A percentile compares a stretch with the other conserved stretches of the same genome.
These are phyloP conservation scores for Glycine tomentella DNA, from an alignment of 306 rosid species.

Conservation along the genomic window DNA sequence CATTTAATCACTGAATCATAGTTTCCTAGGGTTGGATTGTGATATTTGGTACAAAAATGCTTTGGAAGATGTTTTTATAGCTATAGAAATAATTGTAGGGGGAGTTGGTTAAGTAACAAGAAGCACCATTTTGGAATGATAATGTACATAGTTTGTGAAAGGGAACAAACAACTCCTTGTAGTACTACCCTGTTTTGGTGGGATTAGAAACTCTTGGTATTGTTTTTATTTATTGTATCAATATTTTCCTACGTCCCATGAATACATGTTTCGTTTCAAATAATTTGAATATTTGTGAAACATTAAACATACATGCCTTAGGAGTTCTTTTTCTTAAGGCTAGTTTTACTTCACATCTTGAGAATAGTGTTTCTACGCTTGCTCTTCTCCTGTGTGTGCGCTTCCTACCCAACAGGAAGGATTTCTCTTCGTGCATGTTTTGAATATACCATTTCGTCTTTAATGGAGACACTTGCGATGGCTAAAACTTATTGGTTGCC, in stretches of 20 bases:
- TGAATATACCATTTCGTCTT: constrained; percentile 28
- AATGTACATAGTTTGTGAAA: constrained; percentile 19
- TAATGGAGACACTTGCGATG: constrained; percentile 19
- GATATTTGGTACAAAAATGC: constrained; percentile 25
- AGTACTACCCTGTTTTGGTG: background rate
- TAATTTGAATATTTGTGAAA: background rate
- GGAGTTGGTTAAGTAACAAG: constrained; percentile 18
- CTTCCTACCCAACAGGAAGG: constrained; percentile 13
- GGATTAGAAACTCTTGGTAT: constrained; percentile 15
- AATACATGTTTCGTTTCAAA: constrained; percentile 11
- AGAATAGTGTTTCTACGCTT: constrained; percentile 1
- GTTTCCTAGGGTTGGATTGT: constrained; percentile 23
- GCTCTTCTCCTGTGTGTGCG: background rate
- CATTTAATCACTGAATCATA: constrained; percentile 1
- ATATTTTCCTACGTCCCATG: constrained; percentile 17
- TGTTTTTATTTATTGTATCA: constrained; percentile 5
- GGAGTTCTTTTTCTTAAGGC: background rate
- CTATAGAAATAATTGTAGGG: constrained; percentile 13
- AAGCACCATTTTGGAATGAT: constrained; percentile 14
- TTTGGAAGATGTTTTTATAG: background rate
- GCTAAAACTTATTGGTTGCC: constrained; percentile 39
- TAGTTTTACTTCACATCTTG: constrained; percentile 23
- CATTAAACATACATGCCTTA: background rate
- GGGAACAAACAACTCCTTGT: background rate
- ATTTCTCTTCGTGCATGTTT: background rate